These are phyloP conservation scores for Diplotaxis tenuifolia DNA, from an alignment of 345 rosid genomes.

Conservation along the genomic window DNA sequence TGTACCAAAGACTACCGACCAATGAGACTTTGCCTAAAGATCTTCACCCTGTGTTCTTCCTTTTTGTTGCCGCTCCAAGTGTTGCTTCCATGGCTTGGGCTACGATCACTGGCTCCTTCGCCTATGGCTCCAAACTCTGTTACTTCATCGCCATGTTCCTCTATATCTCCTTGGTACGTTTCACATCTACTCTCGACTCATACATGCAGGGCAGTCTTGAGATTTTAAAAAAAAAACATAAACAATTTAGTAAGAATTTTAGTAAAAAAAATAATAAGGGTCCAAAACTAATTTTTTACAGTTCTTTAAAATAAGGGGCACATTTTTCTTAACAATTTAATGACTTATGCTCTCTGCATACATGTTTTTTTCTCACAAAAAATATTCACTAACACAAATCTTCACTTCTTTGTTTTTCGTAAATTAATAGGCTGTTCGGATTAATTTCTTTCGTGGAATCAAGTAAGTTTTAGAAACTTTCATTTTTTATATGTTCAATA, in stretches of 20 bases:
- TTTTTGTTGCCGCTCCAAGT: slow-evolving; percentile 81
- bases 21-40: slow-evolving; percentile 76
- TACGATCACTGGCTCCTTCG: slow-evolving; percentile 68
- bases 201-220: not conserved
- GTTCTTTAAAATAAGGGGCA: too few species aligned
- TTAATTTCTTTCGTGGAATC: slow-evolving; percentile 74
- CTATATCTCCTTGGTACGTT: slow-evolving; percentile 63
- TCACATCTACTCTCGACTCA: not conserved
- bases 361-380: not conserved
- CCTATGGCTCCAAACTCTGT: slow-evolving; percentile 61
- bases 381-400: not conserved
- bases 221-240: not conserved
- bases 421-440: slow-evolving; percentile 54
- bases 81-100: slow-evolving; percentile 92
- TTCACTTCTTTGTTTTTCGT: not conserved
- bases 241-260: not conserved
- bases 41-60: slow-evolving; percentile 81
- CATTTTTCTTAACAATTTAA: too few species aligned
- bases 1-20: slow-evolving; percentile 48
- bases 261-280: too few species aligned
- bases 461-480: slow-evolving; percentile 36
- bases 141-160: slow-evolving; percentile 81
- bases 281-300: too few species aligned
- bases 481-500: not conserved
- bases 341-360: not conserved